These are phyloP conservation scores for Vaccinium corymbosum DNA, from an alignment of 148 eudicot species.

Conservation along the genomic window DNA sequence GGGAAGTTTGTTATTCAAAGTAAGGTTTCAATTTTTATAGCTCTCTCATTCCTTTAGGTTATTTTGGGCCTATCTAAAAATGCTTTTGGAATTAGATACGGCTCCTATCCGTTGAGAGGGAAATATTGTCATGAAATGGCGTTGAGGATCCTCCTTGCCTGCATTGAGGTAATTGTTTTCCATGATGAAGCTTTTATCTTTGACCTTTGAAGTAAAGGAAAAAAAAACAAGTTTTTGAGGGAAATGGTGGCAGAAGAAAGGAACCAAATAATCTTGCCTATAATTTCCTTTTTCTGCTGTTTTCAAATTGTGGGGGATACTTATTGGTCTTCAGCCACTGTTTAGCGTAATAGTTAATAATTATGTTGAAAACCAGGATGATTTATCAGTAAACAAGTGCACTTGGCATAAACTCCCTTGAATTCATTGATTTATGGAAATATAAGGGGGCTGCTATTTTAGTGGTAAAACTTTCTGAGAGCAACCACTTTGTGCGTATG, in stretches of 20 bases:
- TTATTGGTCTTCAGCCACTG: neutral
- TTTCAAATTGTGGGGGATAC: neutral
- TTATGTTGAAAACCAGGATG: neutral
- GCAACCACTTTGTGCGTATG: too few species aligned
- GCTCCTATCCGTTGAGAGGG: constrained; percentile 77
- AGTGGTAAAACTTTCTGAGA: too few species aligned
- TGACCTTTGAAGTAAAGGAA: neutral
- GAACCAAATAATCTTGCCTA: neutral
- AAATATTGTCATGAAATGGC: constrained; percentile 99
- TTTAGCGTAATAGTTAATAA: neutral
- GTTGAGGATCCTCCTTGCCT: constrained; percentile 81
- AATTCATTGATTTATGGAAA: too few species aligned
- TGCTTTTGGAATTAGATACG: constrained; percentile 61
- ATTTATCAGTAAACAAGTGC: too few species aligned
- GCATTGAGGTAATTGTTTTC: constrained; percentile 75
- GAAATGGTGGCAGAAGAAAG: constrained; percentile 6
- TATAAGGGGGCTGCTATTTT: too few species aligned
- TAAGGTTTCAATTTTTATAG: constrained; percentile 28
- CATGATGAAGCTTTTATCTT: neutral
- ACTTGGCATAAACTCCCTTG: too few species aligned
- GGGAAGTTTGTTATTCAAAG: constrained; percentile 99
- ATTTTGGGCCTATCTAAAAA: constrained; percentile 17
- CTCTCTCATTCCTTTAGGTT: neutral
- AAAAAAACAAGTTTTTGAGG: neutral
- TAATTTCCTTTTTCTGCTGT: neutral